These are phyloP conservation scores for Mrakia blollopis DNA, from an alignment of 768 basidiomycete species.

Conservation along the genomic window DNA sequence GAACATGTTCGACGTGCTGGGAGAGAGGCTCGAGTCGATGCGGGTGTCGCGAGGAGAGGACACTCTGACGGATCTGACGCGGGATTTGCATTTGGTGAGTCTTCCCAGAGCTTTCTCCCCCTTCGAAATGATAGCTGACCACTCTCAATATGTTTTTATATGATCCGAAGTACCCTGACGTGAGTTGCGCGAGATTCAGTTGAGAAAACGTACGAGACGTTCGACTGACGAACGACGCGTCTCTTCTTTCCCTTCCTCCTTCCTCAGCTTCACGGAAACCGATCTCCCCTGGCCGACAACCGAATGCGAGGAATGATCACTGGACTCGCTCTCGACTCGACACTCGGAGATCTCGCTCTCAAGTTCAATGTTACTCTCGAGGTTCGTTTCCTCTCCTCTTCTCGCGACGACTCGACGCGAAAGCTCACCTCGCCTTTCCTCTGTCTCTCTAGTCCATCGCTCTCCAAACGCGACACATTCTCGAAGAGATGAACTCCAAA, in stretches of 20 bases:
- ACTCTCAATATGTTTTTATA: conserved; percentile 8
- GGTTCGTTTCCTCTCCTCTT: too few species aligned
- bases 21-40: conserved; percentile 66
- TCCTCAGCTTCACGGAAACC: conserved; percentile 57
- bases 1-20: conserved; percentile 54
- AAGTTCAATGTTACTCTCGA: conserved; percentile 89
- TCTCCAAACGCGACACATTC: conserved; percentile 87
- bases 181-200: neutral
- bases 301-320: conserved; percentile 77
- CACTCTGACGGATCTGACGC: conserved; percentile 76
- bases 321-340: conserved; percentile 74
- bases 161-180: conserved; percentile 1
- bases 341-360: conserved; percentile 73
- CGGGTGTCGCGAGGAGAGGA: conserved; percentile 53
- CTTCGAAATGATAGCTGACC: conserved; percentile 49
- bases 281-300: conserved; percentile 93
- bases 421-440: too few species aligned
- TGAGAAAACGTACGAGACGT: too few species aligned
- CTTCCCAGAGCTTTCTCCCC: neutral
- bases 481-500: conserved; percentile 79
- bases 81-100: conserved; percentile 68
- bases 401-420: too few species aligned
- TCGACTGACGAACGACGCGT: neutral
- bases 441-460: conserved; percentile 63
- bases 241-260: neutral